Conservation (phyloP, 1,284 basidiomycete species). For the Cutaneotrichosporon cavernicola region DNA sequence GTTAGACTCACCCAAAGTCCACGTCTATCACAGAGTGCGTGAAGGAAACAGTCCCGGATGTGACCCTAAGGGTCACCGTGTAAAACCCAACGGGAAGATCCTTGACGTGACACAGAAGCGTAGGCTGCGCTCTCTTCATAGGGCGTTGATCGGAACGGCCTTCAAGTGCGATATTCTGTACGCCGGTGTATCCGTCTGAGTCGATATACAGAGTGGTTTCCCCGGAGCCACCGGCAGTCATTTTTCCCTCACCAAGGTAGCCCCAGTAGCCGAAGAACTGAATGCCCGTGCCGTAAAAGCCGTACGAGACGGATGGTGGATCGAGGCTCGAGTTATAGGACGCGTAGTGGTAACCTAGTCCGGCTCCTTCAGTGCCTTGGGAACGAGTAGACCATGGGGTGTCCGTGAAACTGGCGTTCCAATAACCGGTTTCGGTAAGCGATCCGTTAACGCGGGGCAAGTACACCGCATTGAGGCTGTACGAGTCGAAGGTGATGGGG, state of each 20-base stretch:
- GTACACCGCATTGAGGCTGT: not conserved
- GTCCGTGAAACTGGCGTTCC: not conserved
- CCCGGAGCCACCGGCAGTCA: not conserved
- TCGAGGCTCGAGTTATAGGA: not conserved
- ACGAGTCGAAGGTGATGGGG: not conserved
- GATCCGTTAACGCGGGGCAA: not conserved
- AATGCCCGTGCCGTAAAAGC: not conserved
- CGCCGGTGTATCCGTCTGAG: not conserved
- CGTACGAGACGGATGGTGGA: not conserved
- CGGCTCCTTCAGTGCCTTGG: not conserved
- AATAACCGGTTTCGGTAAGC: not conserved
- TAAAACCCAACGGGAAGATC: not conserved
- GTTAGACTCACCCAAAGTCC: not conserved
- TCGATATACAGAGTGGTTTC: not conserved
- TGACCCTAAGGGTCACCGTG: not conserved
- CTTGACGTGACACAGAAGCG: not conserved
- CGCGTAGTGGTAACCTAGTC: not conserved
- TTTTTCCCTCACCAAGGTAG: not conserved
- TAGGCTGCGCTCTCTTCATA: not conserved
- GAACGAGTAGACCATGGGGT: not conserved
- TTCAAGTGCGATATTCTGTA: not conserved
- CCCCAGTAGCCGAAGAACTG: not conserved
- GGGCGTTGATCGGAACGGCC: not conserved
- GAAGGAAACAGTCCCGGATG: not conserved
- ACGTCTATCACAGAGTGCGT: not conserved